phyloP scores from a whole-genome alignment of 2,329 filamentous ascomycete species.

The Drechslerella stenobrocha region DNA sequence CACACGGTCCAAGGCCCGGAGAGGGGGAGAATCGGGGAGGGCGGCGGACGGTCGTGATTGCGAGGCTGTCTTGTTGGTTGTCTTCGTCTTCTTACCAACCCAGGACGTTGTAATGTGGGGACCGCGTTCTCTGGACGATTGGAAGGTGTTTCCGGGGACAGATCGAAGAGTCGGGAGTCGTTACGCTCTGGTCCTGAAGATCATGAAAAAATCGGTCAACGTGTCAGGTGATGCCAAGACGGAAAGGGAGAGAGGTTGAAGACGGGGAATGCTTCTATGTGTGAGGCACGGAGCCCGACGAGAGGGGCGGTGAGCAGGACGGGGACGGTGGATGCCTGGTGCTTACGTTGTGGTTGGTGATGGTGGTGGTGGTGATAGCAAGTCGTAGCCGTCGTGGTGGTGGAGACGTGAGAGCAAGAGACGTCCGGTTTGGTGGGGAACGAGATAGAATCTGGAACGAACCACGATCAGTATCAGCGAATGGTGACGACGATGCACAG shows the following conservation, averaged over 20 bases:
- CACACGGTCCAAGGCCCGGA: conserved; percentile 25
- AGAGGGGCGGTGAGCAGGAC: not conserved
- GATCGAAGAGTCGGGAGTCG: conserved; percentile 3
- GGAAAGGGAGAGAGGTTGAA: not conserved
- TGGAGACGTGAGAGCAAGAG: conserved; percentile 12
- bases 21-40: conserved; percentile 11
- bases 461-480: conserved; percentile 27
- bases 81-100: too few relatives aligned
- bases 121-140: not conserved
- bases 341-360: conserved; percentile 13
- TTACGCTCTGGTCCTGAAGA: conserved; percentile 4
- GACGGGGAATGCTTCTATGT: not conserved
- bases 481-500: not conserved
- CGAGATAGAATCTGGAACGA: conserved; percentile 33
- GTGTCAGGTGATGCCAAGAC: conserved; percentile 4
- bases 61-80: too few relatives aligned
- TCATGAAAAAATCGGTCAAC: conserved; percentile 8
- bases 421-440: conserved; percentile 25
- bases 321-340: conserved; percentile 2
- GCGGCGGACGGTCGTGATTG: conserved; percentile 20
- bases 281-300: not conserved
- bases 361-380: not conserved
- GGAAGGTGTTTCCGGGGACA: not conserved
- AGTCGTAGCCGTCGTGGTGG: not conserved
- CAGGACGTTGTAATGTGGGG: too few relatives aligned